Base-by-base conservation (phyloP, 495 filamentous ascomycete species). In the Lophium mytilinum region DNA sequence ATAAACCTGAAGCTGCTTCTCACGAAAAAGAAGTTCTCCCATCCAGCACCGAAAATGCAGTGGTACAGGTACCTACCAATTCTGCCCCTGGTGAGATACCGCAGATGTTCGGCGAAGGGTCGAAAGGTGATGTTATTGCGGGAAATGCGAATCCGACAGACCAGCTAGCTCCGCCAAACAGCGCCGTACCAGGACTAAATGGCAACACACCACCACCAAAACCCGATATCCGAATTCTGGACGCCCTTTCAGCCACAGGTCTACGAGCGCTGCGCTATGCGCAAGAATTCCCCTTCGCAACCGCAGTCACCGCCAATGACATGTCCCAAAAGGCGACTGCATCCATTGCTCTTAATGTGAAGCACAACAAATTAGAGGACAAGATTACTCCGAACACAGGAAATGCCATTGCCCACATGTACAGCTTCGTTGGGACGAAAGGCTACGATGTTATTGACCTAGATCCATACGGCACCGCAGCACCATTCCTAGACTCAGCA, bases 361-460 rank as follows among this genome's bases (percentile, higher is more conserved):
- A 85, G 50, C 86, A 96, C 69, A 99, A 97, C 69, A 71, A 76
- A 35, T 75, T 91, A 6, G 70, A 78, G 43, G 73, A 80, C 33
- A 88, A 84, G 57, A 87, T 99, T 52, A 78, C 73, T 11, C 75
- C 85, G 17, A 85, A 78, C n/a, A 80, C 80, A 37, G 85, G 84
- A 37, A 89, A 96, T 74, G 93, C 93, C 5, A 76, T 88, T 12
- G 80, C 81, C n/a, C 88, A 91, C 65, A 96, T 99, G 94, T 94
- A 96, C 66, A 73, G 72, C 37, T 63, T 83, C 19, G 56, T 61
- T 1, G 58, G 54, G n/a, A 57, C 45, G 47, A 59, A 50, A 39
- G 56, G 58, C n/a, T 97, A 95, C 71, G 84, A 97, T 64, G 89
- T 96, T 35, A 94, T 99, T 57, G 93, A 99, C 67, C 80, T 99